phyloP scores from a whole-genome alignment of 371 early-diverging fungal species.

The Mucor piriformis region DNA sequence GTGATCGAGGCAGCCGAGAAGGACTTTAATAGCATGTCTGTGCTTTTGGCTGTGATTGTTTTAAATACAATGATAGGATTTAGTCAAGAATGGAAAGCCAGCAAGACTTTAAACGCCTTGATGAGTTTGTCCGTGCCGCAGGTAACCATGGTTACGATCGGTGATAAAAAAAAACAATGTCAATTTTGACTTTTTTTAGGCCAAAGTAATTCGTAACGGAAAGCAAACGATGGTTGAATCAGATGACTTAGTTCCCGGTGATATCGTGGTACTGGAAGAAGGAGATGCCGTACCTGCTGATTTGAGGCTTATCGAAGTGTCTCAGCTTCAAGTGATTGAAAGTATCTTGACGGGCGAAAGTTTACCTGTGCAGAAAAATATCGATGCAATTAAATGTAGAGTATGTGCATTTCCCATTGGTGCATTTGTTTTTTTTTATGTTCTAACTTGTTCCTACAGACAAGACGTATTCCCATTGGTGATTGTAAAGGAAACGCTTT shows the following conservation, averaged over 20 bases:
- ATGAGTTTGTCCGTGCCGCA: conserved; percentile 83
- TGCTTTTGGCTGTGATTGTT: conserved; percentile 80
- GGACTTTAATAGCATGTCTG: conserved; percentile 74
- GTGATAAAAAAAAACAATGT: too few relatives aligned
- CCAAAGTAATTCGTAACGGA: conserved; percentile 83
- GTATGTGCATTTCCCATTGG: conserved; percentile 19
- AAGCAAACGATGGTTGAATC: conserved; percentile 69
- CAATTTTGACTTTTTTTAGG: too few relatives aligned
- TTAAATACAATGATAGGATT: conserved; percentile 89
- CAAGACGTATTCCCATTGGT: conserved; percentile 53
- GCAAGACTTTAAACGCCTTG: conserved; percentile 88
- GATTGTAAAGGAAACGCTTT: conserved; percentile 77
- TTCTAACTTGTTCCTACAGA: too few relatives aligned
- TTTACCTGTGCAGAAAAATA: conserved; percentile 71
- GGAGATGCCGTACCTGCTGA: conserved; percentile 94
- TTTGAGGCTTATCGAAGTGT: conserved; percentile 80
- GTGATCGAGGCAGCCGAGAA: conserved; percentile 78
- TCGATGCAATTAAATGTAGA: conserved; percentile 46
- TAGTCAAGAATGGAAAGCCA: conserved; percentile 89
- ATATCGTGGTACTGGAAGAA: conserved; percentile 84
- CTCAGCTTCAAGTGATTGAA: conserved; percentile 78
- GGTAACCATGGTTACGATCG: too few relatives aligned
- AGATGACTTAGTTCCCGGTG: conserved; percentile 85
- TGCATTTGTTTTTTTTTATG: too few relatives aligned
- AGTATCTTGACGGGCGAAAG: conserved; percentile 88